phyloP scores from a whole-genome alignment of 257 asterid species.

The Vinca minor region DNA sequence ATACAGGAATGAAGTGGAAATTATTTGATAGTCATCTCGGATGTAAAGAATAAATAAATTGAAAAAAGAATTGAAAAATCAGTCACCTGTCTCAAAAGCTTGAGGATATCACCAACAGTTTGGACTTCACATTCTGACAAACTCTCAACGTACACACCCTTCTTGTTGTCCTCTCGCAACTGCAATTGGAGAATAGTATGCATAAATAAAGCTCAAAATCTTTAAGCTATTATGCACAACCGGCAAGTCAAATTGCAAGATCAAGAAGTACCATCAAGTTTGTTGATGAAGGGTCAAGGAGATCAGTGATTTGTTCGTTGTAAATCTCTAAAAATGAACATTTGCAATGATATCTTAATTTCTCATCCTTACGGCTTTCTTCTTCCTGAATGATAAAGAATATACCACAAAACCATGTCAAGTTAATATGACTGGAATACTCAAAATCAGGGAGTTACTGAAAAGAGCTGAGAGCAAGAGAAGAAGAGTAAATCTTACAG shows the following conservation, averaged over 20 bases:
- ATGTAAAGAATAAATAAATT: conserved; percentile 8
- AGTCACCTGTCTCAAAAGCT: conserved; percentile 76
- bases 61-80: neutral
- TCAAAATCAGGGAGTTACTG: conserved; percentile 9
- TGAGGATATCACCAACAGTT: conserved; percentile 81
- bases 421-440: conserved; percentile 7
- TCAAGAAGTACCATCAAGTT: conserved; percentile 63
- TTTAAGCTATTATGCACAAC: conserved; percentile 7
- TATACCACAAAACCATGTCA: conserved; percentile 6
- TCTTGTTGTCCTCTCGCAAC: conserved; percentile 86
- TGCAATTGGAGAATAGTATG: conserved; percentile 19
- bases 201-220: conserved; percentile 11
- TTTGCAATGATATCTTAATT: conserved; percentile 66
- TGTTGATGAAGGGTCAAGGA: conserved; percentile 92
- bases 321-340: conserved; percentile 95
- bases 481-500: conserved; percentile 39
- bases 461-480: conserved; percentile 8
- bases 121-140: conserved; percentile 87
- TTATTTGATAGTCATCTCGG: neutral
- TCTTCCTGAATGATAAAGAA: conserved; percentile 56
- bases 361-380: conserved; percentile 79
- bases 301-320: conserved; percentile 89
- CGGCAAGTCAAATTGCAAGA: conserved; percentile 12
- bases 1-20: no score
- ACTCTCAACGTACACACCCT: conserved; percentile 91